A percentile compares a stretch with the other conserved stretches of the same genome.
phyloP scores from a whole-genome alignment of 1,284 basidiomycete species.

The Melampsora americana region DNA sequence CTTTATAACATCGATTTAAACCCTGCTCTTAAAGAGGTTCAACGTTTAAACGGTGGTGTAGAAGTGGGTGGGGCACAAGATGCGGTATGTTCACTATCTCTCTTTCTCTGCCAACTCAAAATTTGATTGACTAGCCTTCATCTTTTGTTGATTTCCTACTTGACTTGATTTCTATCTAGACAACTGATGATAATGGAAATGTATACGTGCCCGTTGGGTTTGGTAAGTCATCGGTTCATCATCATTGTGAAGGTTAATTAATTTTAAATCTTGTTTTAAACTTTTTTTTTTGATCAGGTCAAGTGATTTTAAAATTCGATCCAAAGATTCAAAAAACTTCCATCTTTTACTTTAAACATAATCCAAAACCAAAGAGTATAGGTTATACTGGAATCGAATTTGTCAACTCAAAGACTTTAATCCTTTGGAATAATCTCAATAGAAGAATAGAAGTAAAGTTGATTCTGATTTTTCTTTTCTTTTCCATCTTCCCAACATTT shows the following conservation, averaged over 20 bases:
- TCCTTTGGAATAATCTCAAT: neutral
- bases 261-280: neutral
- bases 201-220: neutral
- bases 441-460: neutral
- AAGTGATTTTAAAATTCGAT: neutral
- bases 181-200: neutral
- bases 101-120: too few species aligned
- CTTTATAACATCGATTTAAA: neutral
- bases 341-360: too few species aligned
- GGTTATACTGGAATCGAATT: neutral
- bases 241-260: slow-evolving; percentile 46
- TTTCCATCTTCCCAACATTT: too few species aligned
- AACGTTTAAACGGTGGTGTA: neutral
- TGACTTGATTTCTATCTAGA: neutral
- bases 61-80: slow-evolving; percentile 1
- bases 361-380: neutral
- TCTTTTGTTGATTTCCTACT: too few species aligned
- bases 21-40: neutral
- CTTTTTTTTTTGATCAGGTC: too few species aligned
- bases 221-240: slow-evolving; percentile 49
- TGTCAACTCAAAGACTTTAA: neutral
- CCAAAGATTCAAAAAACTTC: neutral
- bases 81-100: neutral
- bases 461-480: too few species aligned
- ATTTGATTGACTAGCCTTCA: too few species aligned